phyloP scores from a whole-genome alignment of 805 yeast species.

The Candida namnaoensis region DNA sequence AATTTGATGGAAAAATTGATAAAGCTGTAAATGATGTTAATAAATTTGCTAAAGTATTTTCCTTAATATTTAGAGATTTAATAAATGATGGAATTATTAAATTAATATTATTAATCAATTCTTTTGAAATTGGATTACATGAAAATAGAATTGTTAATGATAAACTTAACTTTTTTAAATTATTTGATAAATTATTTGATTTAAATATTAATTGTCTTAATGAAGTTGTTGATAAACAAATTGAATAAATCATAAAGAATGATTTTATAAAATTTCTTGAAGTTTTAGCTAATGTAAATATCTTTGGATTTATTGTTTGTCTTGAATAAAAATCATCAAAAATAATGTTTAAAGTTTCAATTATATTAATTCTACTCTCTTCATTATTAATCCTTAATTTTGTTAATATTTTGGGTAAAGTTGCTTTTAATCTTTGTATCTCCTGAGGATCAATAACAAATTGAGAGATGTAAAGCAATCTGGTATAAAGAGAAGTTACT shows the following conservation, averaged over 20 bases:
- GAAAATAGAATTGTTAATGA: not conserved
- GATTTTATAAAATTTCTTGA: not conserved
- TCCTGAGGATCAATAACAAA: not conserved
- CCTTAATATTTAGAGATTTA: not conserved
- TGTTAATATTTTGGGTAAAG: slow-evolving; percentile 5
- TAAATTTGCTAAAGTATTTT: not conserved
- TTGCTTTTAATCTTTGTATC: not conserved
- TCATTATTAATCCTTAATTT: slow-evolving; percentile 3
- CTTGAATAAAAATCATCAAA: slow-evolving; percentile 3
- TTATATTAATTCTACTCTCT: slow-evolving; percentile 2
- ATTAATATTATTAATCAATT: not conserved
- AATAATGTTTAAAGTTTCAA: slow-evolving; percentile 1
- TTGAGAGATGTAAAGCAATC: not conserved
- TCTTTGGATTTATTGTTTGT: slow-evolving; percentile 1
- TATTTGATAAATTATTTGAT: not conserved
- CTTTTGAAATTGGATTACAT: not conserved
- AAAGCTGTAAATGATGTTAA: not conserved
- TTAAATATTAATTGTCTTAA: no score
- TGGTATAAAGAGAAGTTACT: not conserved
- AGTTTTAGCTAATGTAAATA: slow-evolving; percentile 1
- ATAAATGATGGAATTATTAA: not conserved
- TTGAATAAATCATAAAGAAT: not conserved
- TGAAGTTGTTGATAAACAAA: not conserved
- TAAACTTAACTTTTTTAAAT: no score
- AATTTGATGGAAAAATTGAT: not conserved